These are phyloP conservation scores for Leccinum broughii DNA, from an alignment of 768 basidiomycete species.

Conservation along the genomic window DNA sequence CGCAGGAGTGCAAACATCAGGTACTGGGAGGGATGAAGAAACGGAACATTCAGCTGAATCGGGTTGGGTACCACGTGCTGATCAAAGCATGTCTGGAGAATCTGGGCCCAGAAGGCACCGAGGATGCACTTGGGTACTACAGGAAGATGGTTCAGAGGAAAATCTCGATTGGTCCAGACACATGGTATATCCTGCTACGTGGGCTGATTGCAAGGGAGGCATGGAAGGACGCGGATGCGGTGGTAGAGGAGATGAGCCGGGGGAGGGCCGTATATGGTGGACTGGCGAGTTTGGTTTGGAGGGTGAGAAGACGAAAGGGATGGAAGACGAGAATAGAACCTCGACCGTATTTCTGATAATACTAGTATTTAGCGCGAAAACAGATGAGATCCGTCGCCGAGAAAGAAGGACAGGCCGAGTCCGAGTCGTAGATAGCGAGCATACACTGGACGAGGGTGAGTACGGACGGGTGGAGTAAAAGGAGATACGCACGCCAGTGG, in stretches of 20 bases:
- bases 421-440: conserved; percentile 70
- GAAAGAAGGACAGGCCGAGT: conserved; percentile 61
- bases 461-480: conserved; percentile 7
- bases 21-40: conserved; percentile 61
- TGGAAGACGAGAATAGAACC: conserved; percentile 31
- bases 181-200: conserved; percentile 75
- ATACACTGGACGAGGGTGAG: conserved; percentile 51
- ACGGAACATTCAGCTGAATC: conserved; percentile 52
- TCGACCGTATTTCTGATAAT: conserved; percentile 30
- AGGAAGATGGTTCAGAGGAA: conserved; percentile 55
- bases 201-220: conserved; percentile 59
- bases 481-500: conserved; percentile 67
- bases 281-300: conserved; percentile 50
- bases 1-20: conserved; percentile 47
- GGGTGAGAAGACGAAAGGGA: conserved; percentile 43
- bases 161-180: conserved; percentile 54
- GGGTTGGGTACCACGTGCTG: conserved; percentile 75
- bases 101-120: conserved; percentile 47
- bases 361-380: conserved; percentile 21
- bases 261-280: conserved; percentile 47
- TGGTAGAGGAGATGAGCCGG: conserved; percentile 60
- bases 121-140: conserved; percentile 58
- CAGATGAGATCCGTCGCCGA: conserved; percentile 36
- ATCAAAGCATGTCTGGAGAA: conserved; percentile 65
- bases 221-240: conserved; percentile 59